Evolutionary conservation across 148 eudicot species (phyloP).

Genomic region (Camellia japonica): DNA sequence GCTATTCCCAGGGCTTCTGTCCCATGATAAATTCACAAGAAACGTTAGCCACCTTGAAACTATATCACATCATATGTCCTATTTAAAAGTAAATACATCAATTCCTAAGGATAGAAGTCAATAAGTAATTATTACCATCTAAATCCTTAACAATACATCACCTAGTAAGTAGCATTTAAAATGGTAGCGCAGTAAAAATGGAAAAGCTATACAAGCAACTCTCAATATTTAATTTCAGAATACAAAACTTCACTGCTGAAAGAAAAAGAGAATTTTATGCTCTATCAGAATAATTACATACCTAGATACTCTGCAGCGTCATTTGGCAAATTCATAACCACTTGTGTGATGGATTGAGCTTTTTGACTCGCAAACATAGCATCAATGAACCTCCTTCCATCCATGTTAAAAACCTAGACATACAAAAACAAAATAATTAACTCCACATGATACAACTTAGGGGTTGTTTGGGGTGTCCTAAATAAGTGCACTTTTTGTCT

Average conservation of each 20-base stretch:
- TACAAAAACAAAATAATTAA: constrained; percentile 2
- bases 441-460: not conserved
- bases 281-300: constrained; percentile 19
- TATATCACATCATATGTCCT: not conserved
- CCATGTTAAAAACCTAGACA: constrained; percentile 85
- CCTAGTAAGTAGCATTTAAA: not conserved
- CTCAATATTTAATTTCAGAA: not conserved
- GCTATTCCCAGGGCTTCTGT: not conserved
- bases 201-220: not conserved
- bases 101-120: not conserved
- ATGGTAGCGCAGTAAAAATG: not conserved
- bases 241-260: not conserved
- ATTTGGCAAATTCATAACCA: constrained; percentile 94
- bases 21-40: not conserved
- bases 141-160: not conserved
- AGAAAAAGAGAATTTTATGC: not conserved
- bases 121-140: not conserved
- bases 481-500: no score
- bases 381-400: constrained; percentile 86
- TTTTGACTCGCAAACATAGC: constrained; percentile 53
- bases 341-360: constrained; percentile 65
- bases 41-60: constrained; percentile 5
- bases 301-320: constrained; percentile 85
- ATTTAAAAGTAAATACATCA: not conserved
- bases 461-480: no score